Percentiles rank a stretch among this genome's conserved stretches.
Evolutionary conservation across 2,329 filamentous ascomycete genomes (phyloP).

Genomic region (Penicillium sp.): DNA sequence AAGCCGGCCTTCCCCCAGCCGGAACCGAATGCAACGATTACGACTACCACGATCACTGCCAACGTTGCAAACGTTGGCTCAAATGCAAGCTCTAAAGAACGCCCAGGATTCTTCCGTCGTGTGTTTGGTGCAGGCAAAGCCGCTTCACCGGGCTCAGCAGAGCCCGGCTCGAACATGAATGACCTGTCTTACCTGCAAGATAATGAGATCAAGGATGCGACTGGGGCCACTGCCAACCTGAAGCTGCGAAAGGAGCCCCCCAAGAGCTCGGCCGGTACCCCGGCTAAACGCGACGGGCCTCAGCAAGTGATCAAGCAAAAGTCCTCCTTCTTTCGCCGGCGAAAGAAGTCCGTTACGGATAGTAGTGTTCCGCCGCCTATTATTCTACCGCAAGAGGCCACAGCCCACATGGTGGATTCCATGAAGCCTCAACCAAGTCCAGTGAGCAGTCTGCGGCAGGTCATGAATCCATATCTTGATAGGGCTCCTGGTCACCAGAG

Average conservation of each 20-base stretch:
- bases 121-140: slow-evolving; percentile 77
- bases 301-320: slow-evolving; percentile 76
- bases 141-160: slow-evolving; percentile 30
- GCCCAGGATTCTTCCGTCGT: slow-evolving; percentile 85
- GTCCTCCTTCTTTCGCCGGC: slow-evolving; percentile 87
- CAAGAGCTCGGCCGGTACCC: slow-evolving; percentile 22
- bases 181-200: slow-evolving; percentile 26
- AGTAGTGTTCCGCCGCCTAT: slow-evolving; percentile 58
- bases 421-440: slow-evolving; percentile 54
- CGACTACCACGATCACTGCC: slow-evolving; percentile 13
- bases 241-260: slow-evolving; percentile 29
- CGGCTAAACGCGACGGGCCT: slow-evolving; percentile 32
- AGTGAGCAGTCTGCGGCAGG: slow-evolving; percentile 76
- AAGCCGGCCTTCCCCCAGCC: slow-evolving; percentile 45
- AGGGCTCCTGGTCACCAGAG: slow-evolving; percentile 19
- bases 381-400: slow-evolving; percentile 45
- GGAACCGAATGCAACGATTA: slow-evolving; percentile 37
- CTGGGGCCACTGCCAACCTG: slow-evolving; percentile 15
- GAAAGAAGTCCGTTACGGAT: slow-evolving; percentile 85
- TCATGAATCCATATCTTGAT: slow-evolving; percentile 81
- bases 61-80: neutral
- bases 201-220: slow-evolving; percentile 24
- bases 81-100: slow-evolving; percentile 56
- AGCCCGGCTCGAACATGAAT: slow-evolving; percentile 14
- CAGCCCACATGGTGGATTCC: slow-evolving; percentile 34